phyloP scores from a whole-genome alignment of 108 stramenopile species.

The Stephanodiscus triporus region DNA sequence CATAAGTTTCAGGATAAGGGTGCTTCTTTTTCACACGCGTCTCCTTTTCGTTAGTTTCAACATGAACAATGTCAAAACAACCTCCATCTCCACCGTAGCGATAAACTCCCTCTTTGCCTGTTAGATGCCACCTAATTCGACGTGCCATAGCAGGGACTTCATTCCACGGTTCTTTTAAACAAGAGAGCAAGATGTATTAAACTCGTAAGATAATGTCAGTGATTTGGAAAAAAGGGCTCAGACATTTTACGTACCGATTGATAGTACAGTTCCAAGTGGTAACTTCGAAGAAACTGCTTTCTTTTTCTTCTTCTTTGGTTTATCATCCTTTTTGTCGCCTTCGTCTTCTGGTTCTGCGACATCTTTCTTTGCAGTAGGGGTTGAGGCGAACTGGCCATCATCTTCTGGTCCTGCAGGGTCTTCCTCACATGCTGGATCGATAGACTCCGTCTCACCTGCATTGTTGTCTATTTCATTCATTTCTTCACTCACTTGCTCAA shows the following conservation, averaged over 20 bases:
- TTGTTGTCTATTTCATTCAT: slow-evolving; percentile 19
- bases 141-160: slow-evolving; percentile 76
- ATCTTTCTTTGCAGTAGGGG: slow-evolving; percentile 5
- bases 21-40: slow-evolving; percentile 74
- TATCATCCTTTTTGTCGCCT: background rate
- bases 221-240: background rate
- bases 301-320: slow-evolving; percentile 57
- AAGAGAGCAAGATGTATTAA: background rate
- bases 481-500: slow-evolving; percentile 6
- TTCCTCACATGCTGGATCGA: slow-evolving; percentile 42
- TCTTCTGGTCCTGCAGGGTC: slow-evolving; percentile 27
- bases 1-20: slow-evolving; percentile 75
- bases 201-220: background rate
- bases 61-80: slow-evolving; percentile 79
- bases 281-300: slow-evolving; percentile 71
- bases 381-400: background rate
- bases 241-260: slow-evolving; percentile 1
- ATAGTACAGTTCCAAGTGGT: slow-evolving; percentile 80
- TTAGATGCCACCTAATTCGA: slow-evolving; percentile 79
- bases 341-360: slow-evolving; percentile 4
- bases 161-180: slow-evolving; percentile 62
- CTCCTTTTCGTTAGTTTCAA: slow-evolving; percentile 77
- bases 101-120: slow-evolving; percentile 81
- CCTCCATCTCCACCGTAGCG: slow-evolving; percentile 91
- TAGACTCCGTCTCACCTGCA: slow-evolving; percentile 18